Evolutionary conservation across 495 filamentous ascomycete species (phyloP).

Genomic region (Lepraria neglecta): DNA sequence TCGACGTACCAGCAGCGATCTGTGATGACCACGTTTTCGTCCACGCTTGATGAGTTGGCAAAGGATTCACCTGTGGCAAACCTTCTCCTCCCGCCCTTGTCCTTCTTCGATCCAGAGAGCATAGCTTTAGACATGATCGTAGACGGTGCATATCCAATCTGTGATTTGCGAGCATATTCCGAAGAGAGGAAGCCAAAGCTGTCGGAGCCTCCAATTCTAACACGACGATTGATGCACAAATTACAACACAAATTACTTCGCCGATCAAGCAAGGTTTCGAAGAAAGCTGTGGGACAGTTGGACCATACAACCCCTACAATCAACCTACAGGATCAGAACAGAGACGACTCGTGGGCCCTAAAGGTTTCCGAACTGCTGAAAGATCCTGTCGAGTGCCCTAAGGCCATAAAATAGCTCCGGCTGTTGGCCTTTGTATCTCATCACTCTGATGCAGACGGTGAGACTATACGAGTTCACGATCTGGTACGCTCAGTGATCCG

Average conservation of each 20-base stretch:
- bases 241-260: conserved; percentile 1
- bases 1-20: conserved; percentile 22
- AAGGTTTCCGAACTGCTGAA: background rate
- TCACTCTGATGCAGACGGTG: background rate
- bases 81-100: conserved; percentile 33
- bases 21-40: conserved; percentile 37
- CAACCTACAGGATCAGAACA: background rate
- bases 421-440: background rate
- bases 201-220: background rate
- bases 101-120: background rate
- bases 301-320: background rate
- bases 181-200: background rate
- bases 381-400: background rate
- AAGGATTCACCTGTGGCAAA: conserved; percentile 25
- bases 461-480: background rate
- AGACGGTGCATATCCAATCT: background rate
- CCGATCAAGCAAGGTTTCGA: background rate
- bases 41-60: conserved; percentile 41
- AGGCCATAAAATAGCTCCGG: background rate
- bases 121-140: conserved; percentile 6
- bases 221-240: background rate
- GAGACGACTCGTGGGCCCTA: background rate
- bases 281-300: background rate
- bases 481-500: conserved; percentile 2
- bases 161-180: conserved; percentile 1